Evolutionary conservation across 257 asterid species (phyloP).

Genomic region (Solanum raphanifolium): DNA sequence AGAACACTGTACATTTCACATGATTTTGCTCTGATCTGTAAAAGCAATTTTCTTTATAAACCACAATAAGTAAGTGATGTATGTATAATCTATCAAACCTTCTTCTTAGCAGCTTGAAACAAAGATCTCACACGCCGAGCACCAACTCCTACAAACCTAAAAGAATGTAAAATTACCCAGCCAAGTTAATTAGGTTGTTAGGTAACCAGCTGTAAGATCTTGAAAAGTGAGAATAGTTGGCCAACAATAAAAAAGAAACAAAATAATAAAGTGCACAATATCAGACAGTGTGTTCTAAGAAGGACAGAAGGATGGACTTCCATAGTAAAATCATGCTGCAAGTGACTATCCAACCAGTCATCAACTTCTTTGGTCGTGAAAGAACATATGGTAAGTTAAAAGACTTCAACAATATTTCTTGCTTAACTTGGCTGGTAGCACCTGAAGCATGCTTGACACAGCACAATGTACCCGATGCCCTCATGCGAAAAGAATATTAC

Average conservation of each 20-base stretch:
- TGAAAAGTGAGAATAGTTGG: not conserved
- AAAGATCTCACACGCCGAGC: slow-evolving; percentile 97
- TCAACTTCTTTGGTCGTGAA: not conserved
- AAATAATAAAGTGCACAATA: not conserved
- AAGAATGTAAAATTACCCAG: slow-evolving; percentile 7
- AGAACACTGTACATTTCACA: not conserved
- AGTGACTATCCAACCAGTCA: not conserved
- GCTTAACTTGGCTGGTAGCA: not conserved
- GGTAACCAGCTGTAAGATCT: slow-evolving; percentile 1
- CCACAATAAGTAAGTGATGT: not conserved
- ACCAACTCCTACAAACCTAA: slow-evolving; percentile 98
- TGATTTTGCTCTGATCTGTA: not conserved
- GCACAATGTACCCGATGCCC: not conserved
- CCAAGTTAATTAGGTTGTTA: not conserved
- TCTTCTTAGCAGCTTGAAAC: slow-evolving; percentile 95
- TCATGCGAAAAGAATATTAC: not conserved
- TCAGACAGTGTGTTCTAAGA: not conserved
- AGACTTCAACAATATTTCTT: not conserved
- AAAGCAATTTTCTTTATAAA: not conserved
- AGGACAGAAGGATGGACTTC: not conserved
- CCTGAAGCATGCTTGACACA: not conserved
- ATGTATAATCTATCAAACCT: slow-evolving; percentile 34
- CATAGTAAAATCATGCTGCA: not conserved
- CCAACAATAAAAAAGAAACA: not conserved
- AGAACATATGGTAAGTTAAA: not conserved